phyloP scores from a whole-genome alignment of 148 eudicot species.

The Euryodendron excelsum region DNA sequence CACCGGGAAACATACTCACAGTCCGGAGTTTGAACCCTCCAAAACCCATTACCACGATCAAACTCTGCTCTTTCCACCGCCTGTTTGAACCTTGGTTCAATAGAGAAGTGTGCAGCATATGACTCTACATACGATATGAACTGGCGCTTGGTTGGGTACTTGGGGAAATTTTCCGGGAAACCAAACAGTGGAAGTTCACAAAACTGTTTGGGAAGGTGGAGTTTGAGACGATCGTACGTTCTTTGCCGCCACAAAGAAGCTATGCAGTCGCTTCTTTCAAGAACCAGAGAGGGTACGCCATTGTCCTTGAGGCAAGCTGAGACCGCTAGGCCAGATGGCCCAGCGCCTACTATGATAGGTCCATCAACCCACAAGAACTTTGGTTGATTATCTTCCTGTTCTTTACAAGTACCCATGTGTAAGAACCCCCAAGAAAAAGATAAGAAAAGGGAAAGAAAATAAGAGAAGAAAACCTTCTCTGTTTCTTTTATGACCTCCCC shows the following conservation, averaged over 20 bases:
- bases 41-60: constrained; percentile 29
- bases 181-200: constrained; percentile 73
- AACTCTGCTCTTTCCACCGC: constrained; percentile 48
- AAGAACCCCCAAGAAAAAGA: background rate
- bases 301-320: constrained; percentile 66
- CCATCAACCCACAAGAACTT: constrained; percentile 42
- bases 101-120: constrained; percentile 59
- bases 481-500: background rate
- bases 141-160: constrained; percentile 73
- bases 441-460: background rate
- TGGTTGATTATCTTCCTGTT: constrained; percentile 17
- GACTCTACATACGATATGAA: constrained; percentile 73
- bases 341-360: constrained; percentile 88
- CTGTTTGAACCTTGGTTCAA: constrained; percentile 59
- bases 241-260: constrained; percentile 86
- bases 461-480: too few relatives aligned
- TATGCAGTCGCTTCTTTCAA: constrained; percentile 76
- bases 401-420: constrained; percentile 43
- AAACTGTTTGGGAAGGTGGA: constrained; percentile 80
- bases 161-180: constrained; percentile 65
- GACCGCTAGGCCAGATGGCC: constrained; percentile 86
- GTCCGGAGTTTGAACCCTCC: constrained; percentile 54
- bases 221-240: constrained; percentile 83
- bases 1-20: constrained; percentile 50
- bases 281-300: constrained; percentile 60